Base-by-base conservation (phyloP, 1,284 basidiomycete species). In the Omphalotus olearius region DNA sequence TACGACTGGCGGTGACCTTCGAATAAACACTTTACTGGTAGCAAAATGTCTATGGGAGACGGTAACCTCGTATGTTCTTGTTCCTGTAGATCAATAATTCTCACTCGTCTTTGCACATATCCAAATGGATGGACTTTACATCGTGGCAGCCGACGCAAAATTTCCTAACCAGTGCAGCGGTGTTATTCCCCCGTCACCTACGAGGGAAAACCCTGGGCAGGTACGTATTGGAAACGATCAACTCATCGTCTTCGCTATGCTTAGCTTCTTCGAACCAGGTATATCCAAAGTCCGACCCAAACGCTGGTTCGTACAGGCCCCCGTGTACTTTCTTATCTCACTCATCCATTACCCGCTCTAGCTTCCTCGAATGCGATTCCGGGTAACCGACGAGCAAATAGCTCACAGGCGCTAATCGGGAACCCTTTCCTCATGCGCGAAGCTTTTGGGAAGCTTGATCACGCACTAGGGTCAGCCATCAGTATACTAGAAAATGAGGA, bases 381-480 rank as follows among this genome's bases (percentile, higher is more conserved):
- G 55, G 42, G 55, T 47, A 45, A 43, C 23, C 37, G 45, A 18
- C 55, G 47, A 54, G 56, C 40, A 53, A 50, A 51, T 39, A 57
- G 47, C 51, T 57, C 56, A 11, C 58, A 66, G 14, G 57, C 59
- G 39, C 67, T 60, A 50, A 59, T 71, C 10, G 69, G 69, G 16
- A 73, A 75, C 46, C 70, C 71, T 1, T 73, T 66, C 53, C 62
- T 74, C 14, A 69, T 74, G 64, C 61, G 62, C 42, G 64, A 61
- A 28, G 69, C 69, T 2, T 60, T 74, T 43, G 60, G 66, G 30
- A 69, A 70, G 43, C 61, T 73, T 39, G 70, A 73, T 53, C 64
- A 67, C 45, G 64, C 70, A 3, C 59, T 73, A 23, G 60, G 62
- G 26, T 67, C 72, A n/a, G 64, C 71, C 26, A 69, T 74, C 25